These are phyloP conservation scores for Pseudisothecium myosuroides DNA, from an alignment of 225 moss, liverwort and hornwort genomes.

Conservation along the genomic window DNA sequence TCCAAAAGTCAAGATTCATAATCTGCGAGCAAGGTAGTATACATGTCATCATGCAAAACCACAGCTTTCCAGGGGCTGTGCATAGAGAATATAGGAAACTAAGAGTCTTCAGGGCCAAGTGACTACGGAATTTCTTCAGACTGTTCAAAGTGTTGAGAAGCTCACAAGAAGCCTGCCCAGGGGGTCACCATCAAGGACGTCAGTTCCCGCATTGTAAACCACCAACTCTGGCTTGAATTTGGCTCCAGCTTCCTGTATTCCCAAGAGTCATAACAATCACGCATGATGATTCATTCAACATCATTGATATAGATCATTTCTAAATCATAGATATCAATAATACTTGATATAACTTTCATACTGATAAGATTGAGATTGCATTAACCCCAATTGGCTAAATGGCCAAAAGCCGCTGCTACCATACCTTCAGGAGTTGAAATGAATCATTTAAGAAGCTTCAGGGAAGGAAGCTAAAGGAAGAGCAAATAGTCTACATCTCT, in stretches of 20 bases:
- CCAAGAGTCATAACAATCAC: not conserved
- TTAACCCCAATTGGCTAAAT: not conserved
- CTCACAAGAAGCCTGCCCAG: constrained; percentile 72
- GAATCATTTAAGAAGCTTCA: not conserved
- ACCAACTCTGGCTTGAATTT: constrained; percentile 62
- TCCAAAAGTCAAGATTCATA: not conserved
- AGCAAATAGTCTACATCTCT: not conserved
- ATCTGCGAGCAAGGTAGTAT: not conserved
- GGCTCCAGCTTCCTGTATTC: constrained; percentile 36
- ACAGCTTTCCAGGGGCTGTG: not conserved
- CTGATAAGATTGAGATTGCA: not conserved
- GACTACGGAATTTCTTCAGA: not conserved
- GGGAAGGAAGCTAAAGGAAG: not conserved
- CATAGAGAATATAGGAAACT: not conserved
- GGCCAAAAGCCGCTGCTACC: not conserved
- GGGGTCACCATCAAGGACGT: constrained; percentile 85
- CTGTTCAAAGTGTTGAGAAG: not conserved
- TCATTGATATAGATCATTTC: not conserved
- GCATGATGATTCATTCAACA: not conserved
- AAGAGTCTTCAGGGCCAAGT: not conserved
- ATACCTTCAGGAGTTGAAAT: not conserved
- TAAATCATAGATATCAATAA: not conserved
- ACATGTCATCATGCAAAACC: not conserved
- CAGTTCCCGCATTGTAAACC: constrained; percentile 94
- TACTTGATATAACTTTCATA: not conserved